A percentile compares a stretch with the other conserved stretches of the same genome.
These are phyloP conservation scores for Delitschia confertaspora DNA, from an alignment of 495 filamentous ascomycete genomes.

Conservation along the genomic window DNA sequence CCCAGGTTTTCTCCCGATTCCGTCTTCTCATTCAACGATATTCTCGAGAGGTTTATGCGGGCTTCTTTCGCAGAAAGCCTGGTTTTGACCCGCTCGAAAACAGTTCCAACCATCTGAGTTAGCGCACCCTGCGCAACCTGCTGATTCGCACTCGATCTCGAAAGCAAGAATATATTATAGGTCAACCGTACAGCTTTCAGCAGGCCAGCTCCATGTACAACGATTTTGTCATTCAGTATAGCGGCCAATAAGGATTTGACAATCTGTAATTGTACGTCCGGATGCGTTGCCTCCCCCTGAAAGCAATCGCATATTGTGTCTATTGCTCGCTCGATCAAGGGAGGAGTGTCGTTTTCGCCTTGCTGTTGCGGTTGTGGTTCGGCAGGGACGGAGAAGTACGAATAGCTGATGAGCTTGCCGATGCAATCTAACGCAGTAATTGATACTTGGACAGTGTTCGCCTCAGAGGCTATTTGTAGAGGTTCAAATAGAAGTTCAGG, in stretches of 20 bases:
- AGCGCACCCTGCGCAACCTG: constrained; percentile 93
- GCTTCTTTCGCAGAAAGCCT: constrained; percentile 81
- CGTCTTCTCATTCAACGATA: constrained; percentile 27
- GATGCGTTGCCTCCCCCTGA: constrained; percentile 82
- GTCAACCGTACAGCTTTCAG: constrained; percentile 97
- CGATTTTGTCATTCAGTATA: constrained; percentile 94
- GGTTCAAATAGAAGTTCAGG: constrained; percentile 89
- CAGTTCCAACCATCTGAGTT: constrained; percentile 97
- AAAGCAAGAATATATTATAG: constrained; percentile 97
- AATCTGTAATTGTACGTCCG: constrained; percentile 92
- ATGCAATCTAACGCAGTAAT: constrained; percentile 95
- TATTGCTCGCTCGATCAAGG: constrained; percentile 92
- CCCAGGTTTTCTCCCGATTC: constrained; percentile 31
- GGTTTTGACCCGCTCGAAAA: constrained; percentile 90
- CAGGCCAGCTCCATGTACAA: constrained; percentile 93
- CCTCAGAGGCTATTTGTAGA: constrained; percentile 76
- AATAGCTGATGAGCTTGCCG: constrained; percentile 96
- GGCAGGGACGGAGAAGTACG: constrained; percentile 80
- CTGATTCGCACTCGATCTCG: constrained; percentile 83
- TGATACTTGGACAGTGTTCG: constrained; percentile 69
- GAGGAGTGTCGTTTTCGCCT: constrained; percentile 37
- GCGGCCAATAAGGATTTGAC: constrained; percentile 93
- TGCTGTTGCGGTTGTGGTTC: constrained; percentile 36
- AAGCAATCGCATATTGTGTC: constrained; percentile 99
- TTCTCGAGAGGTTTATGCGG: constrained; percentile 43